These are phyloP conservation scores for Trichopus zeylanicus DNA, from an alignment of 116 monocot genomes.

Conservation along the genomic window DNA sequence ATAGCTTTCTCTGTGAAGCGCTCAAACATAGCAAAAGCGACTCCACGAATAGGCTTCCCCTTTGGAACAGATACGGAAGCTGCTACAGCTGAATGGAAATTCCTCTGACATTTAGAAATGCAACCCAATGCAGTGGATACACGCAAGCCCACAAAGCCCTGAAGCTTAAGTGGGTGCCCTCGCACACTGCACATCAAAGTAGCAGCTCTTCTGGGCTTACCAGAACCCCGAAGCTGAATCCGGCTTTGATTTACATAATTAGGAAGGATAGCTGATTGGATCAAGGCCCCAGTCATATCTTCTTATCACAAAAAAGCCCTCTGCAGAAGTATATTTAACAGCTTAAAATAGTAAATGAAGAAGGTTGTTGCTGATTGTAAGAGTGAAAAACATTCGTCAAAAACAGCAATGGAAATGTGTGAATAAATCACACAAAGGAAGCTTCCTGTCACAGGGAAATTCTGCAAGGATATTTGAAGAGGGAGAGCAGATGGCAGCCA, in stretches of 20 bases:
- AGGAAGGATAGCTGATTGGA: conserved; percentile 71
- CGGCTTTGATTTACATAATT: conserved; percentile 27
- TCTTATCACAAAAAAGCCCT: background rate
- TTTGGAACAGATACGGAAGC: conserved; percentile 36
- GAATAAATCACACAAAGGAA: no score
- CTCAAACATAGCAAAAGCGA: conserved; percentile 77
- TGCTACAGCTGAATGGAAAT: conserved; percentile 49
- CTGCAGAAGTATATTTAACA: no score
- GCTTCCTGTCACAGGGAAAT: no score
- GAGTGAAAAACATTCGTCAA: no score
- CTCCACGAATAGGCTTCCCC: conserved; percentile 40
- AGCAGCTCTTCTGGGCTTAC: conserved; percentile 19
- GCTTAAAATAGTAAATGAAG: no score
- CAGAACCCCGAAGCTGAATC: conserved; percentile 17
- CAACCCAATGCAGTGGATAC: conserved; percentile 35
- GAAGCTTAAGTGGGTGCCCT: conserved; percentile 25
- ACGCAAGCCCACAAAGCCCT: conserved; percentile 48
- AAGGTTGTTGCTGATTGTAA: no score
- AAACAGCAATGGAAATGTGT: no score
- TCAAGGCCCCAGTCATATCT: conserved; percentile 63
- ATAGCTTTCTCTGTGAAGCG: conserved; percentile 97
- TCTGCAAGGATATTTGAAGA: no score
- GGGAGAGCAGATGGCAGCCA: no score
- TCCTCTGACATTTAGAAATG: conserved; percentile 15
- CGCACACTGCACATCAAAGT: conserved; percentile 26